These are phyloP conservation scores for Astragalus glycyphyllos DNA, from an alignment of 306 rosid species.

Conservation along the genomic window DNA sequence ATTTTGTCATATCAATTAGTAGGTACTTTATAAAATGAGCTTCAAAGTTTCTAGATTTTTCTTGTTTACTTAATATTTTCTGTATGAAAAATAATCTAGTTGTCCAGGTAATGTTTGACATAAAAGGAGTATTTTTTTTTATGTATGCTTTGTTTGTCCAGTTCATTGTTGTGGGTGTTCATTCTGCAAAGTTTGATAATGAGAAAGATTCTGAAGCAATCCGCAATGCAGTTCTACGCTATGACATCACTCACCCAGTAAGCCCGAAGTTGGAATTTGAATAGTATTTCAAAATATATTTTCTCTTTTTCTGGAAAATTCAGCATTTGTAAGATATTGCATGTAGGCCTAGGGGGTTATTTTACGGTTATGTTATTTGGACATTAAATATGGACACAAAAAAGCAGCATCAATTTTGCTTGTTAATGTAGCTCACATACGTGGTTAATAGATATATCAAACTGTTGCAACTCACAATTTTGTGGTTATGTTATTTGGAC, in stretches of 20 bases:
- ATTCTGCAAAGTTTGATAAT: conserved; percentile 95
- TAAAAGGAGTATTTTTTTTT: conserved; percentile 17
- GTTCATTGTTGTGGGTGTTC: conserved; percentile 95
- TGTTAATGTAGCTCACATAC: too few relatives aligned
- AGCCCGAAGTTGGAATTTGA: conserved; percentile 45
- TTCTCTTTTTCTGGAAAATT: background rate
- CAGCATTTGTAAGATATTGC: conserved; percentile 25
- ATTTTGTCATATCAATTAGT: conserved; percentile 20
- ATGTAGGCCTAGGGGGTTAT: too few relatives aligned
- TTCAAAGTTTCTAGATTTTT: conserved; percentile 22
- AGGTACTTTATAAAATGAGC: conserved; percentile 29
- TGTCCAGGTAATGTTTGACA: conserved; percentile 16
- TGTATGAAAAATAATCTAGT: conserved; percentile 30
- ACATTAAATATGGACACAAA: too few relatives aligned
- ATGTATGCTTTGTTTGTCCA: conserved; percentile 49
- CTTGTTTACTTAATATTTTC: conserved; percentile 24
- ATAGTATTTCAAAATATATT: conserved; percentile 3
- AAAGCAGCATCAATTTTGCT: too few relatives aligned
- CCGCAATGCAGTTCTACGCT: conserved; percentile 95
- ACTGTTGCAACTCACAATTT: too few relatives aligned
- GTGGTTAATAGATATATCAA: too few relatives aligned
- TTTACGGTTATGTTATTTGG: too few relatives aligned
- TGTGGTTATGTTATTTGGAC: too few relatives aligned
- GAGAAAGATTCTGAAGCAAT: conserved; percentile 98
- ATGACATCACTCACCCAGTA: conserved; percentile 92